These are phyloP conservation scores for Nemania serpens DNA, from an alignment of 2,329 filamentous ascomycete genomes.

Conservation along the genomic window DNA sequence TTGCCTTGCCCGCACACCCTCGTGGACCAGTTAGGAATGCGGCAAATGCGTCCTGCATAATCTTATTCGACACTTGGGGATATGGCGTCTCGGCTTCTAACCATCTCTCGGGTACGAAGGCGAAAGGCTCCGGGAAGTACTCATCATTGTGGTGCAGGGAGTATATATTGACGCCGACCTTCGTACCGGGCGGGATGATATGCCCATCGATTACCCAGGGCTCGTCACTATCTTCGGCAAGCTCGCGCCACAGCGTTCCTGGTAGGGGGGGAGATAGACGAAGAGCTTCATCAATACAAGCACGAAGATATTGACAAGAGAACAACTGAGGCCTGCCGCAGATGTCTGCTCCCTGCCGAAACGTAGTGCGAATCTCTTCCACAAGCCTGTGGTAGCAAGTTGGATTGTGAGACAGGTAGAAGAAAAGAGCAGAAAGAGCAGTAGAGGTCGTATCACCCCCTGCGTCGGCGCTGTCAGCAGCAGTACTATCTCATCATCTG, in stretches of 20 bases:
- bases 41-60: constrained; percentile 1
- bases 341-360: neutral
- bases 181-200: neutral
- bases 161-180: neutral
- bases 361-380: neutral
- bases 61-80: neutral
- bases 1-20: constrained; percentile 5
- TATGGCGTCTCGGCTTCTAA: neutral
- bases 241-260: constrained; percentile 13
- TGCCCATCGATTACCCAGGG: neutral
- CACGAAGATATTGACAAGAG: constrained; percentile 17
- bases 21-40: constrained; percentile 4
- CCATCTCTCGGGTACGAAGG: neutral
- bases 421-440: neutral
- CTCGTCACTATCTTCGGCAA: neutral
- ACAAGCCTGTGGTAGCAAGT: neutral
- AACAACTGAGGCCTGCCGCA: too few relatives aligned
- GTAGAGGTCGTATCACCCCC: neutral
- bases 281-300: constrained; percentile 19
- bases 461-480: neutral
- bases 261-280: constrained; percentile 13
- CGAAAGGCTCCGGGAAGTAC: constrained; percentile 2
- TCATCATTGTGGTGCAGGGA: constrained; percentile 13
- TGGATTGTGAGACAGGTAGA: neutral
- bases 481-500: too few relatives aligned